Base-by-base conservation (phyloP, 1,139 yeast genomes). In the Sporopachydermia cereana region DNA sequence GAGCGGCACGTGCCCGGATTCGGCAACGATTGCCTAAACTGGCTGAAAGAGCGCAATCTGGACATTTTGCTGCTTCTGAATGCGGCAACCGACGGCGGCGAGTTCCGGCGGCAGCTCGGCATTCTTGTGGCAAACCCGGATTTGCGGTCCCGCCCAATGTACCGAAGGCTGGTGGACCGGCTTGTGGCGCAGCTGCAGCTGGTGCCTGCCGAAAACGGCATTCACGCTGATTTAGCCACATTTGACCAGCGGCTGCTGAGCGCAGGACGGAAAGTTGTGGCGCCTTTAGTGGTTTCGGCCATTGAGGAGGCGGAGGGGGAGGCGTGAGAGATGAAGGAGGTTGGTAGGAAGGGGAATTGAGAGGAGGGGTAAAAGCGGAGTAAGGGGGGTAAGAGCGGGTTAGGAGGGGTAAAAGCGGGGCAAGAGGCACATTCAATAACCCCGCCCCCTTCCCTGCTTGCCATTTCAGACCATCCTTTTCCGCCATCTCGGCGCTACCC, bases 221-320 rank as follows among this genome's bases (percentile, higher is more conserved):
- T 48, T 14, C 48, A 45, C n/a, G 34, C 45, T 23, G 48, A 41
- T 14, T 55, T 70, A 45, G 54, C 53, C 39, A 53, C 71, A 9
- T 76, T 62, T 54, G 64, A 72, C 49, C 95, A 85, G 58, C 52
- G 53, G 5, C 77, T 81, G 49, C 58, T 71, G 12, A 61, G 63
- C 2, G 88, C 89, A 1, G 82, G 91, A 27, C 71, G 96, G 53
- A 88, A 88, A 57, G 93, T 84, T 58, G 85, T 88, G n/a, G 94
- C 84, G 5, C 95, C 95, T 1, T 44, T 57, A 23, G 44, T 61
- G 21, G 39, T 34, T 34, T 7, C 5, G 17, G 18, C 39, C 17
- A 34, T 34, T 34, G 39, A 16, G 39, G 9, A 21, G 9, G 39
- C 17, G 9, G 7, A 34, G n/a, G n/a, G n/a, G n/a, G n/a, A n/a